Conservation (phyloP, 257 asterid species). For the Schizonepeta tenuifolia region DNA sequence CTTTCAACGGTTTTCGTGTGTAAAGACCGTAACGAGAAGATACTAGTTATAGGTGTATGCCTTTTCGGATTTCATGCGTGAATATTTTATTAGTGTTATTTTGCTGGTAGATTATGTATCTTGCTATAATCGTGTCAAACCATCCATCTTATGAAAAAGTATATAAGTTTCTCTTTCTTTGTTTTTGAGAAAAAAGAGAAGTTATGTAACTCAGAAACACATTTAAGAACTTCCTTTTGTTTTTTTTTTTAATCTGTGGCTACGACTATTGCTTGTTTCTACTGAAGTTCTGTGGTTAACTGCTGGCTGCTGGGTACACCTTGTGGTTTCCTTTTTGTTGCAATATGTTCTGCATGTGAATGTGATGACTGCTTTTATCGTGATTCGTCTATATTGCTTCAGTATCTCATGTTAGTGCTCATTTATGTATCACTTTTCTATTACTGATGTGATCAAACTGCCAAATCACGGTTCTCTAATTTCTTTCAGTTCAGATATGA, state of each 20-base stretch:
- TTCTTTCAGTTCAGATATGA: slow-evolving; percentile 14
- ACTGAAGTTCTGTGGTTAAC: not conserved
- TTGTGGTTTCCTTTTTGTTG: slow-evolving; percentile 11
- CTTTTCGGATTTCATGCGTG: slow-evolving; percentile 2
- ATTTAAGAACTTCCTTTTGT: not conserved
- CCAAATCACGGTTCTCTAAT: not conserved
- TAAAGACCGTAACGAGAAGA: not conserved
- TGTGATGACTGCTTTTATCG: slow-evolving; percentile 4
- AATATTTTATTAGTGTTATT: not conserved
- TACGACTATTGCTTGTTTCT: slow-evolving; percentile 5
- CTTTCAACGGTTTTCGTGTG: not conserved
- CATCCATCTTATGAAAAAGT: not conserved
- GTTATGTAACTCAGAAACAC: not conserved
- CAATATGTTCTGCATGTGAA: slow-evolving; percentile 7
- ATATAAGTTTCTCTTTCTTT: not conserved
- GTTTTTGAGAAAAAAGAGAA: not conserved
- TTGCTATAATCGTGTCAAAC: not conserved
- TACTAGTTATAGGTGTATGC: not conserved
- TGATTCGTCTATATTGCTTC: not conserved
- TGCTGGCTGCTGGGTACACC: slow-evolving; percentile 12
- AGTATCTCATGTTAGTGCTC: slow-evolving; percentile 2
- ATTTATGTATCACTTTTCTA: not conserved
- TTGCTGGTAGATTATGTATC: slow-evolving; percentile 9
- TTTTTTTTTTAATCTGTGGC: not conserved
- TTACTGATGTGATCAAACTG: slow-evolving; percentile 17